phyloP scores from a whole-genome alignment of 192 early-diverging fungal species.

The Coemansia sp. region DNA sequence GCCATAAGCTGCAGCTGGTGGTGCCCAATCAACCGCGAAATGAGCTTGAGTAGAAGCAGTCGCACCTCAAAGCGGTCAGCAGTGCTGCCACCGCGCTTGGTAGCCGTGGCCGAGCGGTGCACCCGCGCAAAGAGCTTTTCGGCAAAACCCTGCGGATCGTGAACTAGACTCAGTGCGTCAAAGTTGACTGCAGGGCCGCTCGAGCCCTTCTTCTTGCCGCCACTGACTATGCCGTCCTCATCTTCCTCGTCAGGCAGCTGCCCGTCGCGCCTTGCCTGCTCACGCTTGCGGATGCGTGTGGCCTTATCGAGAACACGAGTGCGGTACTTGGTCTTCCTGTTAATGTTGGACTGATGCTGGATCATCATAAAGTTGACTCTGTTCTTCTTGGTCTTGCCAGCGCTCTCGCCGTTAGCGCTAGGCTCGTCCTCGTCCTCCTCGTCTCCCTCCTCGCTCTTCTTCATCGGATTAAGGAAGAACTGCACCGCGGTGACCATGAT shows the following conservation, averaged over 20 bases:
- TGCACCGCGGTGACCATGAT: slow-evolving; percentile 89
- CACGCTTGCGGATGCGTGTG: slow-evolving; percentile 36
- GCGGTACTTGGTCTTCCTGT: slow-evolving; percentile 84
- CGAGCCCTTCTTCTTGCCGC: slow-evolving; percentile 63
- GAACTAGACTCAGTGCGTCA: slow-evolving; percentile 88
- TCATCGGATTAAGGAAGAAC: slow-evolving; percentile 86
- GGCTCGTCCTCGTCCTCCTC: slow-evolving; percentile 57
- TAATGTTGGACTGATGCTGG: slow-evolving; percentile 76
- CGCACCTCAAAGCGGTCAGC: slow-evolving; percentile 89
- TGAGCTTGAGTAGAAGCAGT: slow-evolving; percentile 89
- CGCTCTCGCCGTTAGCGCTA: slow-evolving; percentile 55
- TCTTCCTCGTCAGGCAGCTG: slow-evolving; percentile 26
- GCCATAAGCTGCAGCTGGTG: slow-evolving; percentile 89
- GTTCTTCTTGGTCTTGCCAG: slow-evolving; percentile 24
- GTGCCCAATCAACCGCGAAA: slow-evolving; percentile 90
- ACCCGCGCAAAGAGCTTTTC: slow-evolving; percentile 93
- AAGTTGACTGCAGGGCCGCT: slow-evolving; percentile 83
- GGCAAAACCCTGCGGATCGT: slow-evolving; percentile 96
- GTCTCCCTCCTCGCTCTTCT: slow-evolving; percentile 62
- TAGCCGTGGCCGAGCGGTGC: slow-evolving; percentile 47
- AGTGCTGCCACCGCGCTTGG: slow-evolving; percentile 57
- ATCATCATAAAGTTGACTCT: slow-evolving; percentile 69
- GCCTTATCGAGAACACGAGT: slow-evolving; percentile 77
- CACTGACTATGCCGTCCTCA: slow-evolving; percentile 31
- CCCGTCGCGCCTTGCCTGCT: slow-evolving; percentile 62